phyloP scores from a whole-genome alignment of 2,329 filamentous ascomycete species.

The Emmonsiellopsis sp. region DNA sequence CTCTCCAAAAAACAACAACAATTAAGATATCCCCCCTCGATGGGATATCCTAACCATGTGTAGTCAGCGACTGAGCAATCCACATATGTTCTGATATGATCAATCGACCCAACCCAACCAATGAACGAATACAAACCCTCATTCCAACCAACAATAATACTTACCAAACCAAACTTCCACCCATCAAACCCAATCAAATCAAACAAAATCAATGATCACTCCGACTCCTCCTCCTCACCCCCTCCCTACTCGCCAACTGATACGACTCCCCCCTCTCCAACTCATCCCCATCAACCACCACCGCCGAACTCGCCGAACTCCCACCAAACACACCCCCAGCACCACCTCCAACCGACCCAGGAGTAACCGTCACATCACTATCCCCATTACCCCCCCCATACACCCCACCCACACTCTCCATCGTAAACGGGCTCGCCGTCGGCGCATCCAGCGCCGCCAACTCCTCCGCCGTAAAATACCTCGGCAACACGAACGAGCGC shows the following conservation, averaged over 20 bases:
- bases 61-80: no score
- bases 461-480: slow-evolving; percentile 51
- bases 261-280: slow-evolving; percentile 33
- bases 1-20: no score
- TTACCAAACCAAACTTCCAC: slow-evolving; percentile 8
- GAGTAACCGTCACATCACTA: slow-evolving; percentile 7
- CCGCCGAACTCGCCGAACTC: slow-evolving; percentile 12
- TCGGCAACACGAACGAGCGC: slow-evolving; percentile 54
- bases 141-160: no score
- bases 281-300: slow-evolving; percentile 24
- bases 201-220: slow-evolving; percentile 19
- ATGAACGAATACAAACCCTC: no score
- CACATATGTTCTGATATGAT: no score
- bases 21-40: no score
- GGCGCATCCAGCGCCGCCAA: slow-evolving; percentile 58
- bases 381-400: slow-evolving; percentile 36
- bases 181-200: no score
- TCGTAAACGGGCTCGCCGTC: slow-evolving; percentile 64
- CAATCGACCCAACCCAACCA: no score
- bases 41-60: no score
- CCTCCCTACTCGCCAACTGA: slow-evolving; percentile 22
- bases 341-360: neutral
- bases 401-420: slow-evolving; percentile 62
- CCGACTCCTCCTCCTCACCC: slow-evolving; percentile 22
- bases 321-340: slow-evolving; percentile 2